Evolutionary conservation across 768 basidiomycete species (phyloP).

Genomic region (Lactifluus pinguis): DNA sequence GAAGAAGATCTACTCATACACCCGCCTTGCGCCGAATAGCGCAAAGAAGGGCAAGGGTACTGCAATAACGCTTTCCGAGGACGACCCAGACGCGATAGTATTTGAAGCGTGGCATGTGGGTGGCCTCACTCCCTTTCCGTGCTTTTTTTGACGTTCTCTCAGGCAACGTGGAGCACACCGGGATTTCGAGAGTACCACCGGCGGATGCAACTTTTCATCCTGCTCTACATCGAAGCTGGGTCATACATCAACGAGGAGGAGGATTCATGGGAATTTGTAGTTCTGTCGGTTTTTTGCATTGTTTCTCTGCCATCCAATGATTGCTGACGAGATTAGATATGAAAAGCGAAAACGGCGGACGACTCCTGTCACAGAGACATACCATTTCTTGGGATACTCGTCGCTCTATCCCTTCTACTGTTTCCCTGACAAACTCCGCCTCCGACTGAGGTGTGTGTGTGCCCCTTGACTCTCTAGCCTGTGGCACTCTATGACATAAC

Average conservation of each 20-base stretch:
- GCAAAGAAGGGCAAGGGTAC: constrained; percentile 50
- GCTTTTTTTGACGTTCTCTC: background rate
- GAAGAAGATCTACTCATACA: constrained; percentile 66
- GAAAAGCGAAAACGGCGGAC: constrained; percentile 67
- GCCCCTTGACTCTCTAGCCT: background rate
- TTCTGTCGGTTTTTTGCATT: constrained; percentile 46
- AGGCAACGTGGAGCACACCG: constrained; percentile 79
- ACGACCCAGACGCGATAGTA: constrained; percentile 53
- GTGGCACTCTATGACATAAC: background rate
- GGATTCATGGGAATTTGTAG: constrained; percentile 86
- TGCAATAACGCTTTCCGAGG: constrained; percentile 35
- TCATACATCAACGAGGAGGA: constrained; percentile 93
- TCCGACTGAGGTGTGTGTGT: constrained; percentile 75
- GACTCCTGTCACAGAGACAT: constrained; percentile 43
- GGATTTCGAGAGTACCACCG: constrained; percentile 90
- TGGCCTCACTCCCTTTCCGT: constrained; percentile 9
- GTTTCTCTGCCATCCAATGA: background rate
- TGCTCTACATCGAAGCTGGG: constrained; percentile 92
- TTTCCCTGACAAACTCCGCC: constrained; percentile 82
- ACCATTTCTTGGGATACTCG: constrained; percentile 93
- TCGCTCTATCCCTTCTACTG: constrained; percentile 94
- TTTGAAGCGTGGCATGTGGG: constrained; percentile 90
- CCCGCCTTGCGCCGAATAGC: constrained; percentile 38
- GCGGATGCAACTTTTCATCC: constrained; percentile 87
- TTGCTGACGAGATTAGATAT: constrained; percentile 42